Evolutionary conservation across 2,329 filamentous ascomycete species (phyloP).

Genomic region (Hymenoscyphus infarciens): DNA sequence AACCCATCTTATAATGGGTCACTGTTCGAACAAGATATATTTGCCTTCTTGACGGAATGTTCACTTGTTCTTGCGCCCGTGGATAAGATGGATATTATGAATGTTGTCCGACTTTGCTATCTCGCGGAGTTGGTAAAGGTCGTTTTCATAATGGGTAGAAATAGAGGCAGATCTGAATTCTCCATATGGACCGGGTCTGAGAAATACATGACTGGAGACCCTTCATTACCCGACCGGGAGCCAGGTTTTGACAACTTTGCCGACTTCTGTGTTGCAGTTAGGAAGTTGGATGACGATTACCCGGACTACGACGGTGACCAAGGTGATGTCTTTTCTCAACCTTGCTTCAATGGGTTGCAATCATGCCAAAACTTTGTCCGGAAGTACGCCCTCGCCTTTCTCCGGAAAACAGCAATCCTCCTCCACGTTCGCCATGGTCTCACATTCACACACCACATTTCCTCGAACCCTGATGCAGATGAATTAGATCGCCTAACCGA

Average conservation of each 20-base stretch:
- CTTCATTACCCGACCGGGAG: conserved; percentile 3
- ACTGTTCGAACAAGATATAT: conserved; percentile 66
- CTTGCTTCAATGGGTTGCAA: conserved; percentile 50
- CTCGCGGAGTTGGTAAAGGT: conserved; percentile 87
- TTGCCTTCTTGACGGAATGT: conserved; percentile 77
- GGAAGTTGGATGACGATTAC: conserved; percentile 14
- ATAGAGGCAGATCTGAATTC: conserved; percentile 50
- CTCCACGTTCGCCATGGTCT: conserved; percentile 86
- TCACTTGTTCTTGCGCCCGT: conserved; percentile 67
- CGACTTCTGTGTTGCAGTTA: conserved; percentile 27
- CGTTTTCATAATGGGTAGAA: conserved; percentile 55
- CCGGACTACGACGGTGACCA: background rate
- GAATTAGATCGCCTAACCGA: conserved; percentile 81
- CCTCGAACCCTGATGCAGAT: conserved; percentile 60
- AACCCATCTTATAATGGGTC: conserved; percentile 45
- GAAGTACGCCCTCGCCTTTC: conserved; percentile 84
- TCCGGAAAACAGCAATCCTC: conserved; percentile 80
- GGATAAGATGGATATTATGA: conserved; percentile 68
- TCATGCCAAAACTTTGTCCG: conserved; percentile 60
- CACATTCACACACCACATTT: conserved; percentile 72
- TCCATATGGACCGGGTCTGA: conserved; percentile 33
- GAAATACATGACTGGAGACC: conserved; percentile 5
- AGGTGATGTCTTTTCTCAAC: conserved; percentile 49
- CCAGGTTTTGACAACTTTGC: conserved; percentile 23
- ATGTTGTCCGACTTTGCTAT: conserved; percentile 82